These are phyloP conservation scores for Macrophomina tecta DNA, from an alignment of 2,329 filamentous ascomycete genomes.

Conservation along the genomic window DNA sequence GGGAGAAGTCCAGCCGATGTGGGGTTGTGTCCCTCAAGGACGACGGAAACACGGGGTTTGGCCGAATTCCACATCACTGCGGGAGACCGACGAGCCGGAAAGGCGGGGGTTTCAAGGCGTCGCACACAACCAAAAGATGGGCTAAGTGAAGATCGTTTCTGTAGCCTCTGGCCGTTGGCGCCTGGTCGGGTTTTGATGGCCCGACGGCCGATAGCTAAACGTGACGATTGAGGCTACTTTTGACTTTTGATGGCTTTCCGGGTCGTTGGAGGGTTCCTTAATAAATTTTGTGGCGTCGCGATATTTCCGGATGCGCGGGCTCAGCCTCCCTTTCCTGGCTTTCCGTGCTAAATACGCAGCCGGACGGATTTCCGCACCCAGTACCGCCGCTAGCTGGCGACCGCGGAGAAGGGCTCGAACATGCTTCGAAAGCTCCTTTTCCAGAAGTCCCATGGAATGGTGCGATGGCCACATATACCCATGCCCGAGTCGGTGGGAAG, in stretches of 20 bases:
- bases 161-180: neutral
- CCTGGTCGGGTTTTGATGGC: neutral
- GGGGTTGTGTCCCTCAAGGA: neutral
- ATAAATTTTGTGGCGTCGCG: neutral
- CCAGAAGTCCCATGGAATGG: neutral
- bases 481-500: neutral
- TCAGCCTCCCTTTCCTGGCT: too few species aligned
- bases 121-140: neutral
- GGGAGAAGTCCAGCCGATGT: neutral
- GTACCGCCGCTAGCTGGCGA: too few species aligned
- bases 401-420: too few species aligned
- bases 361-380: too few species aligned
- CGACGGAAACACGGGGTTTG: neutral
- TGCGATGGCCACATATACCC: neutral
- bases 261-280: neutral
- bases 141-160: too few species aligned
- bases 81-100: neutral
- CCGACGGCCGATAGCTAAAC: neutral
- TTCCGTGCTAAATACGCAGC: too few species aligned
- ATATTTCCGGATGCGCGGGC: neutral
- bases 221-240: neutral
- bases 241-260: neutral
- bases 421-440: too few species aligned
- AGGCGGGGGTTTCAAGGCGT: neutral
- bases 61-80: neutral